phyloP scores from a whole-genome alignment of 108 stramenopile species.

The Fragilaria crotonensis region DNA sequence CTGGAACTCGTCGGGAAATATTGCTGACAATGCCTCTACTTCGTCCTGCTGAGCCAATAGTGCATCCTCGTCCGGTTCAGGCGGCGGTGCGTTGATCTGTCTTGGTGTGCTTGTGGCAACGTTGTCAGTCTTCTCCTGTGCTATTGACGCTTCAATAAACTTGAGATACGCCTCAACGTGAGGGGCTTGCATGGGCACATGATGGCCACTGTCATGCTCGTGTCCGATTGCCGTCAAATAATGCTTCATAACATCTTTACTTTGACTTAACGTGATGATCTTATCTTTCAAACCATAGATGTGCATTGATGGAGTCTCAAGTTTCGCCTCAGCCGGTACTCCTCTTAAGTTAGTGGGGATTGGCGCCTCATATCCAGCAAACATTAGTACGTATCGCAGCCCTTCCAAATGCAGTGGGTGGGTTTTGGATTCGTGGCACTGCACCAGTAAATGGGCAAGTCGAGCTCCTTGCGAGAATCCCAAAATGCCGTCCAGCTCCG shows the following conservation, averaged over 20 bases:
- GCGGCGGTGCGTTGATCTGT: not conserved
- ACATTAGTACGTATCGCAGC: conserved; percentile 44
- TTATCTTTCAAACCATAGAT: conserved; percentile 58
- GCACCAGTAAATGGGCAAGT: conserved; percentile 46
- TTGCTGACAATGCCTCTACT: conserved; percentile 55
- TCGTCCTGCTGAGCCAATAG: conserved; percentile 56
- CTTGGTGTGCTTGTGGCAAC: not conserved
- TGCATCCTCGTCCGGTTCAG: conserved; percentile 55
- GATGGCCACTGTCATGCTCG: conserved; percentile 62
- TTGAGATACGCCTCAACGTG: conserved; percentile 41
- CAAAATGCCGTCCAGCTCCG: conserved; percentile 50
- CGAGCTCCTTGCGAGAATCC: conserved; percentile 79
- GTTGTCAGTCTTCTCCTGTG: not conserved
- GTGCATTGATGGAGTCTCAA: conserved; percentile 48
- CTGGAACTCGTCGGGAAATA: conserved; percentile 61
- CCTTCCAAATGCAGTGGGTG: conserved; percentile 35
- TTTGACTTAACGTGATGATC: conserved; percentile 39
- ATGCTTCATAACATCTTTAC: conserved; percentile 20
- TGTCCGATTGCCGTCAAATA: conserved; percentile 6
- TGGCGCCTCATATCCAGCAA: conserved; percentile 61
- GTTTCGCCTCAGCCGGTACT: not conserved
- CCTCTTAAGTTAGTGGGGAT: conserved; percentile 30
- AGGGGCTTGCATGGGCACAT: conserved; percentile 59
- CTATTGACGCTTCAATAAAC: conserved; percentile 33
- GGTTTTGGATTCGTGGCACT: not conserved